These are phyloP conservation scores for Starmera caribaea DNA, from an alignment of 805 yeast species.

Conservation along the genomic window DNA sequence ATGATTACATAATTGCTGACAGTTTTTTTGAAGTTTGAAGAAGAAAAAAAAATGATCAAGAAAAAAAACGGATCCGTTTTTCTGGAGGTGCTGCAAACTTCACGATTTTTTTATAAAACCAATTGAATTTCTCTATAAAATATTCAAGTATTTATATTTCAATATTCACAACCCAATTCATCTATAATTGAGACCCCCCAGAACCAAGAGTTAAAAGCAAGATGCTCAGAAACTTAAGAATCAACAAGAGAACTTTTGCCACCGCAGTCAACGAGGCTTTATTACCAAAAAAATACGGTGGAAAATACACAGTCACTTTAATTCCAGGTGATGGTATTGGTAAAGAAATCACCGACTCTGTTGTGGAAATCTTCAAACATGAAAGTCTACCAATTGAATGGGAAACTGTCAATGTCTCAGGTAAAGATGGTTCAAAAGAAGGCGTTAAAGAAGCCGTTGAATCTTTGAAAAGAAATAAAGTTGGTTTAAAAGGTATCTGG, in stretches of 20 bases:
- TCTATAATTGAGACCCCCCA: too few relatives aligned
- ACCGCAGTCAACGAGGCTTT: constrained; percentile 49
- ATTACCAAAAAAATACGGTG: constrained; percentile 89
- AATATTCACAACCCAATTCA: too few relatives aligned
- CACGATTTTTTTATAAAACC: too few relatives aligned
- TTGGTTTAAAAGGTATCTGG: constrained; percentile 93
- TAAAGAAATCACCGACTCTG: constrained; percentile 90
- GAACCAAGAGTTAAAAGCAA: too few relatives aligned
- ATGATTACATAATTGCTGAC: too few relatives aligned
- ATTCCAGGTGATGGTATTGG: constrained; percentile 99
- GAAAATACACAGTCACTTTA: constrained; percentile 86
- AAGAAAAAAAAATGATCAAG: too few relatives aligned
- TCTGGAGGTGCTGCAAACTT: too few relatives aligned
- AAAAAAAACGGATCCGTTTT: too few relatives aligned
- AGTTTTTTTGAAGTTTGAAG: too few relatives aligned
- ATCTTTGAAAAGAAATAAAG: constrained; percentile 90
- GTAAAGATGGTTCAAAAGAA: constrained; percentile 39
- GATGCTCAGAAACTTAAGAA: too few relatives aligned
- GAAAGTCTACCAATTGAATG: constrained; percentile 90
- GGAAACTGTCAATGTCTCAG: constrained; percentile 72
- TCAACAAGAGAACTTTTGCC: constrained; percentile 31
- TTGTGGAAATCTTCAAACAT: constrained; percentile 77
- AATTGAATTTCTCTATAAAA: too few relatives aligned
- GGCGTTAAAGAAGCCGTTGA: constrained; percentile 78
- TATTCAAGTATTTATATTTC: too few relatives aligned